Percentiles rank a stretch among this genome's conserved stretches.
These are phyloP conservation scores for Aspergillus versicolor DNA, from an alignment of 2,329 filamentous ascomycete genomes.

Conservation along the genomic window DNA sequence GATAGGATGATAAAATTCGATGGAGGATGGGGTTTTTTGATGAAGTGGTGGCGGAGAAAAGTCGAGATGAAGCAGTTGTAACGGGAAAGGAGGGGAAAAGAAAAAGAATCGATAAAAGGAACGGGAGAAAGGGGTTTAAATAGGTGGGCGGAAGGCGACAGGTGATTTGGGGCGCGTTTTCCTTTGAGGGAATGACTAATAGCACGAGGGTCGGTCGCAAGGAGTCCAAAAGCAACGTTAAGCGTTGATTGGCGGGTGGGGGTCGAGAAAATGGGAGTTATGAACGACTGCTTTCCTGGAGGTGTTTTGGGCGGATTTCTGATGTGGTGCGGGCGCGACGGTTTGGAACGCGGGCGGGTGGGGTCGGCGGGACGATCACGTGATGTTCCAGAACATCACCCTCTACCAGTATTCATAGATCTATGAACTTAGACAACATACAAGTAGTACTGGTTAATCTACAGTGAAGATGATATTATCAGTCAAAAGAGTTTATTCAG, in stretches of 20 bases:
- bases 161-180: conserved; percentile 17
- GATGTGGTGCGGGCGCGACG: conserved; percentile 2
- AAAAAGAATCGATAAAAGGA: conserved; percentile 14
- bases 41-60: conserved; percentile 18
- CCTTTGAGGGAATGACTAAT: conserved; percentile 26
- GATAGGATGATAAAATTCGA: conserved; percentile 13
- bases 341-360: not conserved
- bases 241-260: conserved; percentile 35
- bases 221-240: conserved; percentile 23
- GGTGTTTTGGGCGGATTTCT: conserved; percentile 21
- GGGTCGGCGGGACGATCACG: not conserved
- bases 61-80: conserved; percentile 8
- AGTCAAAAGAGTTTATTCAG: not conserved
- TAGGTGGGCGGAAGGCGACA: conserved; percentile 26
- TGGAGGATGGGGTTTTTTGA: conserved; percentile 14
- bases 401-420: not conserved
- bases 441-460: too few species aligned
- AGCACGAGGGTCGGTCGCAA: conserved; percentile 19
- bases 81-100: conserved; percentile 19
- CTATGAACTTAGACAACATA: too few species aligned
- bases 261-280: conserved; percentile 37
- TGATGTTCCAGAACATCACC: not conserved
- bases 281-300: conserved; percentile 40
- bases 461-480: not conserved
- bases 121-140: conserved; percentile 29